Evolutionary conservation across 768 basidiomycete genomes (phyloP).

Genomic region (Suillus discolor): DNA sequence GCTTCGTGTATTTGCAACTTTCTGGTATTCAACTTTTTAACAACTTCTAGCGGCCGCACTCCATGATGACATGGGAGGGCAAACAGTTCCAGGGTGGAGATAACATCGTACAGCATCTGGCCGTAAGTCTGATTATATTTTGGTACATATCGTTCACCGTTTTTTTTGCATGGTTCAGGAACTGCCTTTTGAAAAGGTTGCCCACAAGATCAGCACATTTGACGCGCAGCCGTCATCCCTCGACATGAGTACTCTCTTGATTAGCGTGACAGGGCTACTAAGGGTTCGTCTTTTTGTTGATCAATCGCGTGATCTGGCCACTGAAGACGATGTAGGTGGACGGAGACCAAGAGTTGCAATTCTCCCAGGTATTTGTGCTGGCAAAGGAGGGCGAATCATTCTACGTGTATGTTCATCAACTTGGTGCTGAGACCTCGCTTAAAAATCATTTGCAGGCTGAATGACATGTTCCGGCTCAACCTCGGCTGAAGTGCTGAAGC

Average conservation of each 20-base stretch:
- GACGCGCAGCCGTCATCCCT: slow-evolving; percentile 87
- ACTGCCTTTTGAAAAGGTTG: slow-evolving; percentile 81
- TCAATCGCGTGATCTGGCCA: slow-evolving; percentile 7
- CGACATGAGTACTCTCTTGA: slow-evolving; percentile 59
- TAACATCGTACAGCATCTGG: slow-evolving; percentile 72
- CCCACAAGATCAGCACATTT: slow-evolving; percentile 78
- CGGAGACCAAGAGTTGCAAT: slow-evolving; percentile 75
- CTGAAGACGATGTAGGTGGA: slow-evolving; percentile 61
- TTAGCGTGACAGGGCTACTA: slow-evolving; percentile 88
- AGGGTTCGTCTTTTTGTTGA: slow-evolving; percentile 47
- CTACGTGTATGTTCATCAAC: slow-evolving; percentile 70
- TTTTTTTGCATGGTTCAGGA: slow-evolving; percentile 38
- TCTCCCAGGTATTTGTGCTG: slow-evolving; percentile 93
- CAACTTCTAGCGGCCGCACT: slow-evolving; percentile 61
- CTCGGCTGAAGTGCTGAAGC: slow-evolving; percentile 47
- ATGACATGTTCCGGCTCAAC: slow-evolving; percentile 94
- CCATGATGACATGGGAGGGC: slow-evolving; percentile 88
- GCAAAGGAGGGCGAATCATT: slow-evolving; percentile 72
- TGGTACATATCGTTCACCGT: background rate
- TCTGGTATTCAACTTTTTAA: slow-evolving; percentile 30
- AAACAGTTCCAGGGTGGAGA: slow-evolving; percentile 52
- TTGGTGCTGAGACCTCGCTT: slow-evolving; percentile 6
- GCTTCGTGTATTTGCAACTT: slow-evolving; percentile 5
- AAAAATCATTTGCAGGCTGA: slow-evolving; percentile 50
- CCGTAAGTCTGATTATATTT: slow-evolving; percentile 42